Evolutionary conservation across 345 rosid species (phyloP).

Genomic region (Salix purpurea): DNA sequence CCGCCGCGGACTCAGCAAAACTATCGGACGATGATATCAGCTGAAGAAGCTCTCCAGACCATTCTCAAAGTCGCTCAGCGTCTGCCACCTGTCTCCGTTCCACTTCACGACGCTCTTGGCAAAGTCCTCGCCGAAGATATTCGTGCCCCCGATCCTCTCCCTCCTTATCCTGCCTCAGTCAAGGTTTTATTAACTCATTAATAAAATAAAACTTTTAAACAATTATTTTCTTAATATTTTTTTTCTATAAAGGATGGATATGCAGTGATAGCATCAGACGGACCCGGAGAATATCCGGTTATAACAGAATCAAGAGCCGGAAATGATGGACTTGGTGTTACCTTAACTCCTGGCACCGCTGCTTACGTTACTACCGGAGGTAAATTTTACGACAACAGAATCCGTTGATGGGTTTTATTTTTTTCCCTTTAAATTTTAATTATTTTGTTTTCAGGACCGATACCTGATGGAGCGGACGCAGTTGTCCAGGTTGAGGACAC

Average conservation of each 20-base stretch:
- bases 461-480: conserved; percentile 96
- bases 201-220: background rate
- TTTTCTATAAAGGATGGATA: conserved; percentile 71
- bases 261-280: conserved; percentile 90
- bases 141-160: conserved; percentile 77
- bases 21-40: conserved; percentile 40
- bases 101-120: conserved; percentile 66
- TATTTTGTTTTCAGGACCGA: conserved; percentile 53
- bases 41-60: conserved; percentile 57
- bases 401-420: background rate
- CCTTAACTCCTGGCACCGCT: conserved; percentile 80
- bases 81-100: conserved; percentile 49
- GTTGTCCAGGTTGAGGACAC: conserved; percentile 98
- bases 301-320: conserved; percentile 96
- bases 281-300: conserved; percentile 86
- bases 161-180: conserved; percentile 91
- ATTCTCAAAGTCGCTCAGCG: conserved; percentile 57
- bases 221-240: background rate
- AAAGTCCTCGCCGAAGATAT: conserved; percentile 82
- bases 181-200: conserved; percentile 37
- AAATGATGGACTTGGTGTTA: conserved; percentile 79
- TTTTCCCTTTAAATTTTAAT: background rate
- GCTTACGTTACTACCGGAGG: conserved; percentile 99
- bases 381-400: conserved; percentile 3
- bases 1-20: background rate